Evolutionary conservation across 495 filamentous ascomycete genomes (phyloP).

Genomic region (Penicillium angulare): DNA sequence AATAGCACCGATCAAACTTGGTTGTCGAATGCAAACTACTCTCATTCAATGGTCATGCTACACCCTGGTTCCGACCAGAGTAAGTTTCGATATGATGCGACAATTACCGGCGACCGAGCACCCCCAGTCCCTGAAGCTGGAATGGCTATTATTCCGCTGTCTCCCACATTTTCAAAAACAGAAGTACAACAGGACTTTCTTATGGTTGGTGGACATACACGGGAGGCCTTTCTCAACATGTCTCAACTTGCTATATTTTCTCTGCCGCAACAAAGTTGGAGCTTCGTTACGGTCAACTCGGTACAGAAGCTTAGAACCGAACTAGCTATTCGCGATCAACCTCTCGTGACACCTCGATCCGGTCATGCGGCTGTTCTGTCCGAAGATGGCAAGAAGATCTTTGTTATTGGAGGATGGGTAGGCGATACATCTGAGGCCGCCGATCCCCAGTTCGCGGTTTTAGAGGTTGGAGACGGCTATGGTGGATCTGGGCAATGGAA

Average conservation of each 20-base stretch:
- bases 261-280: slow-evolving; percentile 83
- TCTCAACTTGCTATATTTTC: slow-evolving; percentile 84
- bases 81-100: slow-evolving; percentile 31
- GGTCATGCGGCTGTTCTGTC: slow-evolving; percentile 82
- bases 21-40: slow-evolving; percentile 69
- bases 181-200: slow-evolving; percentile 71
- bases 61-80: slow-evolving; percentile 22
- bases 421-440: slow-evolving; percentile 73
- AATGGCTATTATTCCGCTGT: slow-evolving; percentile 73
- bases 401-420: slow-evolving; percentile 89
- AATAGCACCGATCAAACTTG: slow-evolving; percentile 45
- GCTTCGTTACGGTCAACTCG: slow-evolving; percentile 63
- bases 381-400: slow-evolving; percentile 67
- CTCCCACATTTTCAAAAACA: slow-evolving; percentile 56
- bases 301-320: slow-evolving; percentile 42
- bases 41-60: slow-evolving; percentile 67
- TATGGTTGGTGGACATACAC: slow-evolving; percentile 82
- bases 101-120: slow-evolving; percentile 45
- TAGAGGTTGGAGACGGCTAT: slow-evolving; percentile 69
- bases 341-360: slow-evolving; percentile 68
- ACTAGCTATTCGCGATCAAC: slow-evolving; percentile 40
- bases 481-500: slow-evolving; percentile 67
- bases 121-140: slow-evolving; percentile 81
- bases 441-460: slow-evolving; percentile 72
- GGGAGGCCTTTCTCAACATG: slow-evolving; percentile 86